Conservation (phyloP, 495 filamentous ascomycete genomes). For the Sordaria brevicollis region DNA sequence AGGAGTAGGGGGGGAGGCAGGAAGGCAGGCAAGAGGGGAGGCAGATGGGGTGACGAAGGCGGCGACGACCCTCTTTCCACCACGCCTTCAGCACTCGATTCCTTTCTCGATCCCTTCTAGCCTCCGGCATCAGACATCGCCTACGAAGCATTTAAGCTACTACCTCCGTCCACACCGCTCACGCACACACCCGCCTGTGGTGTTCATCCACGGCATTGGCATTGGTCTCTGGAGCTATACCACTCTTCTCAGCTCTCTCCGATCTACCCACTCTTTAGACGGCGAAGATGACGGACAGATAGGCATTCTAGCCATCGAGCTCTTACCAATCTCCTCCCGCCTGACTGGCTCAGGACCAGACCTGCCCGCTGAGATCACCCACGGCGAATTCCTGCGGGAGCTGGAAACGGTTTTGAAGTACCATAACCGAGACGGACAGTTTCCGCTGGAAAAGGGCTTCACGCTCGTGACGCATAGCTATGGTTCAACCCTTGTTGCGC, state of each 20-base stretch:
- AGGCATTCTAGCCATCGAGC: constrained; percentile 55
- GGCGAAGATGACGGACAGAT: constrained; percentile 31
- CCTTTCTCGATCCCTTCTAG: constrained; percentile 5
- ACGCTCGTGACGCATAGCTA: constrained; percentile 53
- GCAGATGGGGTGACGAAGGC: no score
- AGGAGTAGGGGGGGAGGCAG: not conserved
- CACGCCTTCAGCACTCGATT: constrained; percentile 39
- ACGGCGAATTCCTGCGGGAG: constrained; percentile 38
- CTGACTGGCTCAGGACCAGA: constrained; percentile 29
- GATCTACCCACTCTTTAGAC: constrained; percentile 11
- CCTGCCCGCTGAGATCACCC: constrained; percentile 25
- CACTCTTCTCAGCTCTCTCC: constrained; percentile 42
- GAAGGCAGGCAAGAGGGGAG: no score
- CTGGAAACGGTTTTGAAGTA: constrained; percentile 40
- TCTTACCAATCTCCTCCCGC: constrained; percentile 51
- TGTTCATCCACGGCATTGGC: constrained; percentile 65
- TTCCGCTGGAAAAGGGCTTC: constrained; percentile 27
- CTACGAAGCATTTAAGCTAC: constrained; percentile 42
- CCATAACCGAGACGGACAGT: constrained; percentile 20
- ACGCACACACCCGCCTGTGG: constrained; percentile 39
- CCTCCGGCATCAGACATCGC: constrained; percentile 26
- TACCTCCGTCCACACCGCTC: constrained; percentile 56
- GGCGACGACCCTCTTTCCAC: constrained; percentile 43
- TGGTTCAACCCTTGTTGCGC: constrained; percentile 50
- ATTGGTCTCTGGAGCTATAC: constrained; percentile 56